Conservation (phyloP, 2,329 filamentous ascomycete species). For the Alternaria angustiovoidea region DNA sequence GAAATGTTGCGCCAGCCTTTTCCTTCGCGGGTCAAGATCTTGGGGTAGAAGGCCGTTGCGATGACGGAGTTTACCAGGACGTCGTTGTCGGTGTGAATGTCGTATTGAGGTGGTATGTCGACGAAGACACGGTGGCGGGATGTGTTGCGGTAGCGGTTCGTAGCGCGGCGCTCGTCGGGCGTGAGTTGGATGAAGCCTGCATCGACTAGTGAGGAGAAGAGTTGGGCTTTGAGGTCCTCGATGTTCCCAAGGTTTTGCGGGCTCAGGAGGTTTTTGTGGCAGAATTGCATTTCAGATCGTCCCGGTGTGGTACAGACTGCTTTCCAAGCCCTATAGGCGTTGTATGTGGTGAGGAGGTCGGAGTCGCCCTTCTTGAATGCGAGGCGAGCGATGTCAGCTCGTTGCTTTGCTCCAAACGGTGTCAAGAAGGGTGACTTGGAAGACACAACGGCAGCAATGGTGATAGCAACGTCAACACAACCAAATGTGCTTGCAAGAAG, state of each 20-base stretch:
- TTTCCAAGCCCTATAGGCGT: conserved; percentile 91
- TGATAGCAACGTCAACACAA: conserved; percentile 90
- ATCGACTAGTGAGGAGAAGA: conserved; percentile 84
- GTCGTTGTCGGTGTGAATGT: conserved; percentile 82
- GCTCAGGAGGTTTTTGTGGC: conserved; percentile 91
- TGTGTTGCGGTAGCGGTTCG: conserved; percentile 74
- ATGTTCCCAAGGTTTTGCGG: conserved; percentile 90
- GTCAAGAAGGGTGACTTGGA: conserved; percentile 94
- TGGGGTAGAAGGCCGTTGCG: conserved; percentile 95
- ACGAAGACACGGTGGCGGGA: conserved; percentile 79
- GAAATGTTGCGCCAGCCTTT: conserved; percentile 90
- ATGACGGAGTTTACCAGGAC: conserved; percentile 80
- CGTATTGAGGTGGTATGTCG: conserved; percentile 77
- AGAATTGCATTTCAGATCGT: conserved; percentile 85
- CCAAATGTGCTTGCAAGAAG: conserved; percentile 86
- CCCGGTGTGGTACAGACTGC: conserved; percentile 75
- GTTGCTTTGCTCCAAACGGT: conserved; percentile 81
- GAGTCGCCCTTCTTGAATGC: conserved; percentile 87
- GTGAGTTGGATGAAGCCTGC: conserved; percentile 82
- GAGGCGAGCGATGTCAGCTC: conserved; percentile 80
- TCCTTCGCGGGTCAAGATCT: conserved; percentile 81
- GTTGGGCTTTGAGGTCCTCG: conserved; percentile 92
- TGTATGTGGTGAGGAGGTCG: conserved; percentile 90
- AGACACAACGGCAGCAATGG: conserved; percentile 89
- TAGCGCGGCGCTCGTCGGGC: conserved; percentile 71